Conservation (phyloP, 805 yeast genomes). For the Kockiozyma suomiensis region DNA sequence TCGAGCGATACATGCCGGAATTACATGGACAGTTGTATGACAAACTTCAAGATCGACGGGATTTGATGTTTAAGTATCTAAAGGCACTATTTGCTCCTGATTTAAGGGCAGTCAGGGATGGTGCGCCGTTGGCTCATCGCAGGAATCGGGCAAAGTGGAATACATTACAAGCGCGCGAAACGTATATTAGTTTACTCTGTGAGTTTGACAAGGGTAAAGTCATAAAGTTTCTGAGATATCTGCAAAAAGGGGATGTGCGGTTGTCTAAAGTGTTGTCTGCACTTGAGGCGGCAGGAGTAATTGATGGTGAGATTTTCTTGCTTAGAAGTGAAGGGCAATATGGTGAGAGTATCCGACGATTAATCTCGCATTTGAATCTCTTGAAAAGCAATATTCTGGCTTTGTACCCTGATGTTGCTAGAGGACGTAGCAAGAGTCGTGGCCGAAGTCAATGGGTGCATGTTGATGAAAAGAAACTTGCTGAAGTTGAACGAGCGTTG, state of each 20-base stretch:
- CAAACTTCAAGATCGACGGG: constrained; percentile 13
- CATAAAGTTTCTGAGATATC: constrained; percentile 25
- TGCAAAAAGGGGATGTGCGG: constrained; percentile 33
- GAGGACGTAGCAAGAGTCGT: constrained; percentile 20
- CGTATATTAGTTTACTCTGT: constrained; percentile 33
- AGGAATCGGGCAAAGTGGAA: constrained; percentile 30
- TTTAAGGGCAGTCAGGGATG: constrained; percentile 13
- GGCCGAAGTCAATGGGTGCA: constrained; percentile 29
- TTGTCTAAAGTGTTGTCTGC: constrained; percentile 29
- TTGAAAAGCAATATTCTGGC: constrained; percentile 15
- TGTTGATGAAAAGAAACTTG: constrained; percentile 29
- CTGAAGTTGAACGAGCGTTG: constrained; percentile 19
- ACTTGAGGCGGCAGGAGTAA: constrained; percentile 31
- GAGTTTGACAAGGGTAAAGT: constrained; percentile 30
- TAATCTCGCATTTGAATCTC: constrained; percentile 21
- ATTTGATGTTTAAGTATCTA: constrained; percentile 28
- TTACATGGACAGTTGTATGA: constrained; percentile 28
- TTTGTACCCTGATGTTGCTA: constrained; percentile 28
- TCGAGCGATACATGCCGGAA: constrained; percentile 30
- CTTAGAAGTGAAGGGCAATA: constrained; percentile 33
- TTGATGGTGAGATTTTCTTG: constrained; percentile 34
- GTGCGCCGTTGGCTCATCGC: constrained; percentile 2
- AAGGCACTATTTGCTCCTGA: constrained; percentile 27
- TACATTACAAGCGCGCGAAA: constrained; percentile 32
- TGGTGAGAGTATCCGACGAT: constrained; percentile 27